Base-by-base conservation (phyloP, 768 basidiomycete species). In the Rhodotorula graminis region DNA sequence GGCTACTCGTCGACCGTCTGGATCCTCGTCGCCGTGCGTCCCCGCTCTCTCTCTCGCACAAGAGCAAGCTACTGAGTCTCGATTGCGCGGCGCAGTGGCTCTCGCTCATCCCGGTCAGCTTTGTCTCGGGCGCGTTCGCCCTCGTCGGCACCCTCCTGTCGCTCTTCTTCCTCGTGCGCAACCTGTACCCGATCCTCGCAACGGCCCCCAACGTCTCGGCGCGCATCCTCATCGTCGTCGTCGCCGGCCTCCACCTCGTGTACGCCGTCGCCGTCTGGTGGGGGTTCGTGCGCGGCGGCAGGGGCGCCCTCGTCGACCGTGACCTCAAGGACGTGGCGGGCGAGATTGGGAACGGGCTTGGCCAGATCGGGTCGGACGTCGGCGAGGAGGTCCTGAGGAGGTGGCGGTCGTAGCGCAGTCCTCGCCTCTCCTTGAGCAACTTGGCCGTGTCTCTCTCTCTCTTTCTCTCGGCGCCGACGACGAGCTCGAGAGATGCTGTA, bases 141-240 rank as follows among this genome's bases (percentile, higher is more conserved):
- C 86, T 86, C 23, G 60, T 88, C 58, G 93, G 87, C 0, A 91
- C 90, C 75, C 84, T 83, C 3, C 82, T 92, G 29, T 97, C 95
- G 14, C 92, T 93, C 4, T 92, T 87, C 83, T 98, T 93, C 84
- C 84, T 99, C 42, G 84, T 85, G 21, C 84, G 84, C 33, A 92
- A 93, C 78, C 86, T 96, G 59, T 98, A 96, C 76, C 95, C 95
- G 8, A 86, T 96, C 64, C 87, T 98, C 42, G 87, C 90, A 50
- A 85, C 87, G 15, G 93, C 94, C 76, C 69, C 93, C 92, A 82
- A 88, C 89, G 75, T 95, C 90, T 81, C 87, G 16, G 88, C 90
- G 1, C 88, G 93, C 31, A 86, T 95, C 11, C 81, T 97, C 37
- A 89, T 96, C 77, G 83, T 96, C 61, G 81, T 88, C 44, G 84